Conservation (phyloP, 805 yeast species). For the Torulaspora delbrueckii region DNA sequence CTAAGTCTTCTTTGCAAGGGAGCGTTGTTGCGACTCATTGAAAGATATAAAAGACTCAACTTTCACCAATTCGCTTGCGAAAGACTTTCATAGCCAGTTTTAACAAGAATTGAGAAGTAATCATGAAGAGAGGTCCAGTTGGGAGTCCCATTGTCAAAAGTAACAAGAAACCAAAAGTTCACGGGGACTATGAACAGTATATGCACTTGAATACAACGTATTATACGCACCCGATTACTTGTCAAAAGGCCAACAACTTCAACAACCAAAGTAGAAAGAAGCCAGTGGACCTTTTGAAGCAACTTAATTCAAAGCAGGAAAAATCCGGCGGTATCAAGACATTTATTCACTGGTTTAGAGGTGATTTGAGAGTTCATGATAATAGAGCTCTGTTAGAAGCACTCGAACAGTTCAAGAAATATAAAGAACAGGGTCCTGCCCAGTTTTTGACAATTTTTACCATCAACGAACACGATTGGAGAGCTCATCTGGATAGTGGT, state of each 20-base stretch:
- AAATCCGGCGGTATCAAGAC: conserved; percentile 8
- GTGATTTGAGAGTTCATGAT: conserved; percentile 44
- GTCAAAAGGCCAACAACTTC: conserved; percentile 18
- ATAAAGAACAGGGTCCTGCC: conserved; percentile 16
- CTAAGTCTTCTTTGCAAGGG: background rate
- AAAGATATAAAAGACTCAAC: background rate
- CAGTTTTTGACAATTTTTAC: conserved; percentile 42
- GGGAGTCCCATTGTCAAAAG: background rate
- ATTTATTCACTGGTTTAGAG: conserved; percentile 44
- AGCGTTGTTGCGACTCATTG: background rate
- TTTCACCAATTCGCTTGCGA: no score
- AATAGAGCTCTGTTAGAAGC: conserved; percentile 41
- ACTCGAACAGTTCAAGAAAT: conserved; percentile 30
- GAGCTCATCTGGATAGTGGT: conserved; percentile 41
- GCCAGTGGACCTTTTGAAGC: conserved; percentile 17
- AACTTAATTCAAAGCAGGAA: conserved; percentile 1
- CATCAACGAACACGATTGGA: conserved; percentile 39
- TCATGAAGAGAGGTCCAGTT: conserved; percentile 7
- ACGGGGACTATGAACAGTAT: conserved; percentile 18
- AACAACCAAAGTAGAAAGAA: conserved; percentile 18
- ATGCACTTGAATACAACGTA: conserved; percentile 13
- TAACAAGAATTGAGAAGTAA: no score
- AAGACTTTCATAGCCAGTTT: no score
- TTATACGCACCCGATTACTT: conserved; percentile 19
- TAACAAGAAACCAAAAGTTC: conserved; percentile 4